Conservation (phyloP, 164 flowering plant genomes). For the Sextonia rubra region DNA sequence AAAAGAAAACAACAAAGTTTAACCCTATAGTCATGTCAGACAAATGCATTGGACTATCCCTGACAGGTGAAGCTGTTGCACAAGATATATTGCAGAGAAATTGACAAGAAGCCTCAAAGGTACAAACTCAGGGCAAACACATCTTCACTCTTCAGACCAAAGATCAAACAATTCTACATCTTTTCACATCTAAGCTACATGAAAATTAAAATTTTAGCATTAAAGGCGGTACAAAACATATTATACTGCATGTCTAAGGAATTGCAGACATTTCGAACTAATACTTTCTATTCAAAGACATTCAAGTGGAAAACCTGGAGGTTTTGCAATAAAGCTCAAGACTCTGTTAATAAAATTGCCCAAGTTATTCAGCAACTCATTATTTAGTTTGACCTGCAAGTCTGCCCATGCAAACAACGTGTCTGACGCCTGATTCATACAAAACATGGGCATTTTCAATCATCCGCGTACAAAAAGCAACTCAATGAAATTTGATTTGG, state of each 20-base stretch:
- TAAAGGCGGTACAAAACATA: not conserved
- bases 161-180: not conserved
- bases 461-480: not conserved
- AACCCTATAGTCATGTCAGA: not conserved
- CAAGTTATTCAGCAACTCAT: slow-evolving; percentile 73
- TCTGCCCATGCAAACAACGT: slow-evolving; percentile 83
- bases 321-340: slow-evolving; percentile 83
- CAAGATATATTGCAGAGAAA: not conserved
- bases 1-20: too few relatives aligned
- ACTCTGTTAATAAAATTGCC: slow-evolving; percentile 91
- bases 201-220: not conserved
- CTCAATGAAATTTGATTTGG: too few relatives aligned
- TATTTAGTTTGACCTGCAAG: slow-evolving; percentile 83
- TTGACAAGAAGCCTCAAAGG: not conserved
- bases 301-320: slow-evolving; percentile 45
- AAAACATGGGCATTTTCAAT: slow-evolving; percentile 9
- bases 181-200: not conserved
- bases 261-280: not conserved
- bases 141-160: not conserved
- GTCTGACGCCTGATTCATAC: slow-evolving; percentile 61
- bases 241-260: not conserved
- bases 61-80: not conserved
- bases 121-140: not conserved
- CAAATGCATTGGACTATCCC: not conserved
- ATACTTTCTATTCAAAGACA: not conserved